A percentile compares a stretch with the other conserved stretches of the same genome.
These are phyloP conservation scores for Monosporascus sp. DNA, from an alignment of 2,329 filamentous ascomycete genomes.

Conservation along the genomic window DNA sequence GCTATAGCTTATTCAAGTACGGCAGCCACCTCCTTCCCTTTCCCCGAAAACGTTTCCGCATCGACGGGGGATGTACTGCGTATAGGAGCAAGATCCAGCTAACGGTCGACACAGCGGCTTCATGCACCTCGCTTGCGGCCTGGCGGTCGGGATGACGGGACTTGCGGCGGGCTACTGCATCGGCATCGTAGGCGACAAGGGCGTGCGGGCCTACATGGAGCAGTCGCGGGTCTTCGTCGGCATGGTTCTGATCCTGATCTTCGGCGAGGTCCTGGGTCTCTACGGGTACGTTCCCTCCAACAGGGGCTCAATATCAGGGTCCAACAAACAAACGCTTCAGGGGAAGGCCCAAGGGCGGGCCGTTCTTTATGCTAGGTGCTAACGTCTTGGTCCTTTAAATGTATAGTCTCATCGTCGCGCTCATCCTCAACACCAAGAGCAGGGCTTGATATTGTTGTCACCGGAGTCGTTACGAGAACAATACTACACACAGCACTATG, in stretches of 20 bases:
- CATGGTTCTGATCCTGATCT: constrained; percentile 98
- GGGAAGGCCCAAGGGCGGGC: too few species aligned
- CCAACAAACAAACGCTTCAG: too few species aligned
- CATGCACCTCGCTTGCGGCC: constrained; percentile 85
- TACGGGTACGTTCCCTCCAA: constrained; percentile 67
- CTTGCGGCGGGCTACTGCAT: constrained; percentile 95
- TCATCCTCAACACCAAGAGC: constrained; percentile 88
- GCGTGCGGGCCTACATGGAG: constrained; percentile 91
- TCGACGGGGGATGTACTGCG: not conserved
- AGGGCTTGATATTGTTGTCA: constrained; percentile 42
- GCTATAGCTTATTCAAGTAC: constrained; percentile 81
- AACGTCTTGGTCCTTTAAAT: too few species aligned
- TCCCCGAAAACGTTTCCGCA: not conserved
- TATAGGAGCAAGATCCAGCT: constrained; percentile 9
- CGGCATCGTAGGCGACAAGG: constrained; percentile 89
- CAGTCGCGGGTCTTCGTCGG: constrained; percentile 95
- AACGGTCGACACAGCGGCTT: constrained; percentile 57
- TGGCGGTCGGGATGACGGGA: constrained; percentile 88
- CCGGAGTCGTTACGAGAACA: too few species aligned
- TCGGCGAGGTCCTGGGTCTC: constrained; percentile 92
- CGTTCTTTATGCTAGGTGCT: too few species aligned
- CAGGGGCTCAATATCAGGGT: constrained; percentile 2
- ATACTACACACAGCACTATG: too few species aligned
- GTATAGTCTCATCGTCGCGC: constrained; percentile 76
- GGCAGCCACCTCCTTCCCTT: constrained; percentile 22